A percentile compares a stretch with the other conserved stretches of the same genome.
phyloP scores from a whole-genome alignment of 176 grass and related monocot species.

The Bothriochloa decipiens region DNA sequence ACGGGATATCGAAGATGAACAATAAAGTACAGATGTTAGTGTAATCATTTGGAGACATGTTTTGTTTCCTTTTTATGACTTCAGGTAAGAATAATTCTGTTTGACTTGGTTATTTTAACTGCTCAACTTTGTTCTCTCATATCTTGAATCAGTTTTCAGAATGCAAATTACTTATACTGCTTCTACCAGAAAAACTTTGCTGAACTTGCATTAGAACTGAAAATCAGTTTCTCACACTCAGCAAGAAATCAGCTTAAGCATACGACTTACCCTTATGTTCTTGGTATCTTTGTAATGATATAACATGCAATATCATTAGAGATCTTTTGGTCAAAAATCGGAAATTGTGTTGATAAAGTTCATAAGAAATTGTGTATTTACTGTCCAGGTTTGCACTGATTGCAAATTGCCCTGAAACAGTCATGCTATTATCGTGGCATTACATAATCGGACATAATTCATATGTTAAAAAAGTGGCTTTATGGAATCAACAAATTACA shows the following conservation, averaged over 20 bases:
- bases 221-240: neutral
- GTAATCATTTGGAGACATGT: conserved; percentile 20
- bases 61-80: neutral
- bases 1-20: conserved; percentile 67
- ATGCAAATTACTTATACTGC: neutral
- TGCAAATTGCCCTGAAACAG: neutral
- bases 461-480: neutral
- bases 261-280: neutral
- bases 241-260: neutral
- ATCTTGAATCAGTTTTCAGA: neutral
- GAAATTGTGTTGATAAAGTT: conserved; percentile 14
- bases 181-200: conserved; percentile 8
- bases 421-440: neutral
- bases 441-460: neutral
- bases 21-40: neutral
- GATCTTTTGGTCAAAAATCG: too few relatives aligned
- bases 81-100: conserved; percentile 34
- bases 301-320: too few relatives aligned
- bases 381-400: neutral
- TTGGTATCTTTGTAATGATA: conserved; percentile 12
- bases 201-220: neutral
- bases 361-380: neutral
- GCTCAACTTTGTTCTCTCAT: neutral
- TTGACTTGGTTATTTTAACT: conserved; percentile 9
- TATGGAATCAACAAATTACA: neutral